Base-by-base conservation (phyloP, 441 rosid species). In the Gossypium aridum region DNA sequence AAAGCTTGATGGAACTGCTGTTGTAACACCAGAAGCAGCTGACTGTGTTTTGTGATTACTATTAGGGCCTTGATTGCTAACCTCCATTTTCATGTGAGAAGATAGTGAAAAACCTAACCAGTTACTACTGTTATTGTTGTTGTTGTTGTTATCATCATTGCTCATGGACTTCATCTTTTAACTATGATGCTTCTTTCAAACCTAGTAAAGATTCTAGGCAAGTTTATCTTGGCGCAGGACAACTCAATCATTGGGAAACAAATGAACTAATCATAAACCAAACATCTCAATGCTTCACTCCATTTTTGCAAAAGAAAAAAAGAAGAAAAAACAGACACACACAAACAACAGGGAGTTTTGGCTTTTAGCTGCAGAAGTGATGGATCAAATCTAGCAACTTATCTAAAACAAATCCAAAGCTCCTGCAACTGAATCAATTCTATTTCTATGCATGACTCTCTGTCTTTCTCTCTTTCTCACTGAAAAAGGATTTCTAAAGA, bases 31-130 rank as follows among this genome's bases (percentile, higher is more conserved):
- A 51, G 74, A 43, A 43, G 83, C 64, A 43, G 80, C 47, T 26
- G 83, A 66, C 25, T 75, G 85, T 34, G 81, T 47, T 23, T 83
- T 84, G 59, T 64, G 57, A 16, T 53, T 61, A 0, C 71, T 64
- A 2, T 72, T 77, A 13, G 43, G 79, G 12, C 70, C 77, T 13
- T 57, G 82, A n/a, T 28, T 70, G 55, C 84, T 55, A 78, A 75
- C 85, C 79, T 88, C 96, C 91, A 94, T 92, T 77, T 88, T 92
- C 85, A 92, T 82, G 64, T 89, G 89, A 55, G 96, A 85, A 39
- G 97, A 90, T 31, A 94, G 80, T 59, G 97, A 90, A 76, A 92
- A 94, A 7, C 91, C 97, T 85, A 92, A 80, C 92, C 96, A 83
- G 85, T 85, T 85, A 25, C 69, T 82, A 53, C 73, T 83, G 77